Percentiles rank a stretch among this genome's conserved stretches.
Conservation (phyloP, 2,329 filamentous ascomycete genomes). For the Diplodia sapinea region DNA sequence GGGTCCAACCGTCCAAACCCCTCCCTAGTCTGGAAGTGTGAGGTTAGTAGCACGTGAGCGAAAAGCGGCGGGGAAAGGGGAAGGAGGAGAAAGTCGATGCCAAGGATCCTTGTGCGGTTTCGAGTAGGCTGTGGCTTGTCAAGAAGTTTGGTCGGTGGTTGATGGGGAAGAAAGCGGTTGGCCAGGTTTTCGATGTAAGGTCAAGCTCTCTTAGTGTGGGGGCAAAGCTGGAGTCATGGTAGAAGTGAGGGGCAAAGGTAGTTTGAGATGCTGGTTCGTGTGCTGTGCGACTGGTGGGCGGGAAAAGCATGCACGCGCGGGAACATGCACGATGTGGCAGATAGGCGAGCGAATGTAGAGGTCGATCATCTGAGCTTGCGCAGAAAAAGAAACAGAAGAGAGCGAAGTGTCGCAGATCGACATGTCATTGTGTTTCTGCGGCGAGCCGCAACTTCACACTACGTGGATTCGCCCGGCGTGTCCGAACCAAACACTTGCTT, state of each 20-base stretch:
- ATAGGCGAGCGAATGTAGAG: constrained; percentile 16
- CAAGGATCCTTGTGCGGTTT: not conserved
- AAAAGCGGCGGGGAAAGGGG: constrained; percentile 30
- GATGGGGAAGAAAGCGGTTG: not conserved
- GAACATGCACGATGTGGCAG: not conserved
- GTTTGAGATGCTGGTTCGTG: not conserved
- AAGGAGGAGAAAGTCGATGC: not conserved
- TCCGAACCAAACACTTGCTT: not conserved
- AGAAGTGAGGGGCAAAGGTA: not conserved
- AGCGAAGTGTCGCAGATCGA: constrained; percentile 11
- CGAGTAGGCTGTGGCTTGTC: constrained; percentile 7
- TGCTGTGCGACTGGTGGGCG: constrained; percentile 15
- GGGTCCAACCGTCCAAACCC: not conserved
- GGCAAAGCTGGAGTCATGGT: not conserved
- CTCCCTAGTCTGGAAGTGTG: not conserved
- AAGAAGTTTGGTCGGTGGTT: not conserved
- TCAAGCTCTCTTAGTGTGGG: not conserved
- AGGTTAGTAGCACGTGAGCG: not conserved
- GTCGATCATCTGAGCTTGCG: constrained; percentile 2
- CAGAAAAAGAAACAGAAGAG: not conserved
- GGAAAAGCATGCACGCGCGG: constrained; percentile 10
- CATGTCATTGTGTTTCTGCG: constrained; percentile 12
- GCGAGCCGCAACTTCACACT: constrained; percentile 18
- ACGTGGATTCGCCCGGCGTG: not conserved
- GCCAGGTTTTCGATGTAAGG: not conserved